Evolutionary conservation across 2,329 filamentous ascomycete genomes (phyloP), one percentile per base, ranked within the genome.

Genomic region (Hymenoscyphus fructigenus): DNA sequence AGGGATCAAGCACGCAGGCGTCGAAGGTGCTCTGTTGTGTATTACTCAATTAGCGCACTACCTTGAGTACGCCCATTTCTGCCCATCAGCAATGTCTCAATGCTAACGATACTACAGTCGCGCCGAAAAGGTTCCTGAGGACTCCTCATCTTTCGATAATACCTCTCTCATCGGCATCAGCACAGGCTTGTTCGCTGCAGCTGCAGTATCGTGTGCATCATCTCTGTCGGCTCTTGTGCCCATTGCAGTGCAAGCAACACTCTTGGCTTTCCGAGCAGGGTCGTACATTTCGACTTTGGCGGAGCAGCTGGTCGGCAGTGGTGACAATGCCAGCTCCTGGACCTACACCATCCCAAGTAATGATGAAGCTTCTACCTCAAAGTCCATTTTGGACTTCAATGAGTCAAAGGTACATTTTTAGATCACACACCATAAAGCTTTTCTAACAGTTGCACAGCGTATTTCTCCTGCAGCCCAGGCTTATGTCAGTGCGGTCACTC

Each of bases 111-210:
- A 14, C 15, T 28, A 14, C 36, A 85, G 83, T 68, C 80, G 82
- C 62, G 78, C 78, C 36, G 83, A 84, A 69, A 84, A 82, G 81
- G 77, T 85, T 79, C 79, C 84, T 76, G 74, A 82, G 75, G 79
- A 86, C 82, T 76, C 79, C 76, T 74, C 84, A 73, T 67, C 78
- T 71, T 75, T 81, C 74, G 73, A 80, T 72, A 76, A 85, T 77
- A 84, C 81, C 15, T 79, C 83, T 72, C 79, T 88, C 28, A 81
- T 90, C 32, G 88, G 88, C 65, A 82, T 91, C 55, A 91, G 88
- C 79, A 89, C 87, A 50, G 89, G 89, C 60, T 80, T 89, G 26
- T 85, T 91, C 70, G 88, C 88, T n/a, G 88, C 86, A n/a, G 80
- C 85, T 14, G 88, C 87, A 17, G 84, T 91, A 64, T 84, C 88